Conservation (phyloP, 495 filamentous ascomycete species). For the Penicillium pancosmium region DNA sequence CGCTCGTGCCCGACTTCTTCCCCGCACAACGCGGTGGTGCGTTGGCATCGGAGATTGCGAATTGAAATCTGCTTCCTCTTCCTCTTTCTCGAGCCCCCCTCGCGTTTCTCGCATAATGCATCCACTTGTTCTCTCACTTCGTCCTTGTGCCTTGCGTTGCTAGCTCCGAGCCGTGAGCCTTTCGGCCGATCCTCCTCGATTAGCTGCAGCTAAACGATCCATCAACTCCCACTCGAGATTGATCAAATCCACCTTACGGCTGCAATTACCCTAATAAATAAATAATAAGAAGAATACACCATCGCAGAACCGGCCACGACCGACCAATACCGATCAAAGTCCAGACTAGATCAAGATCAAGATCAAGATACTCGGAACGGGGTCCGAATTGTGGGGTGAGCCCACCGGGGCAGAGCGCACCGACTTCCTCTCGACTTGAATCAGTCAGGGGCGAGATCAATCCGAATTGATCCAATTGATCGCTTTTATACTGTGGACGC, state of each 20-base stretch:
- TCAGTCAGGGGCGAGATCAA: background rate
- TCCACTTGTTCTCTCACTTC: conserved; percentile 10
- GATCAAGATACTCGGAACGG: background rate
- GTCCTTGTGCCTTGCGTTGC: conserved; percentile 35
- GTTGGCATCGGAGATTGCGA: conserved; percentile 20
- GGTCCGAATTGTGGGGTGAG: background rate
- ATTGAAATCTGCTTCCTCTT: conserved; percentile 5
- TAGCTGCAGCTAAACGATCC: background rate
- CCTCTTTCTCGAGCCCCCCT: background rate
- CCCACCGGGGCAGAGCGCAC: background rate
- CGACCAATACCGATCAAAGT: background rate
- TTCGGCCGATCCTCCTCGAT: background rate
- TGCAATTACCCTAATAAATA: too few species aligned
- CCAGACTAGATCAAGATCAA: background rate
- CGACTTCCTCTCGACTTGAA: background rate
- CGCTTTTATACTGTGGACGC: background rate
- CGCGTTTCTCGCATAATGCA: conserved; percentile 37
- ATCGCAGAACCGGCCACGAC: background rate
- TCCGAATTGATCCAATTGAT: background rate
- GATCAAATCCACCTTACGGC: background rate
- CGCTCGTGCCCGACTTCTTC: conserved; percentile 8
- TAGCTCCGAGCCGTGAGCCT: conserved; percentile 18
- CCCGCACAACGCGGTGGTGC: conserved; percentile 16
- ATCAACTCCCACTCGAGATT: background rate
- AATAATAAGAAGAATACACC: background rate